Percentiles rank a stretch among this genome's conserved stretches.
These are phyloP conservation scores for Dictyostelium discoideum DNA, from an alignment of 78 protist genomes.

Conservation along the genomic window DNA sequence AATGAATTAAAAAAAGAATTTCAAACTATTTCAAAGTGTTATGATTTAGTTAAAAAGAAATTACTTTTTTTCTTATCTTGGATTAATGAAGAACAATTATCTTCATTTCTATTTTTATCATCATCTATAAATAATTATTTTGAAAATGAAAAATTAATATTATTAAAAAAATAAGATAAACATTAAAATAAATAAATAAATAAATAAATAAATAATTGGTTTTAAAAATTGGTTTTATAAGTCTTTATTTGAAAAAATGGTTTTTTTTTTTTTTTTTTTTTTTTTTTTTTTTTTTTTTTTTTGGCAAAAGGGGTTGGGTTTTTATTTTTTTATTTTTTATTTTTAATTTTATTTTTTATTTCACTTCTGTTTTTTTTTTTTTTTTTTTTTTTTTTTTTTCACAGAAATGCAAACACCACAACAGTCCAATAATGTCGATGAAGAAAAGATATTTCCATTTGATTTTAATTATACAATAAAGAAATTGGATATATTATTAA, in stretches of 20 bases:
- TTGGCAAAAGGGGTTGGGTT: not conserved
- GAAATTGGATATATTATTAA: conserved; percentile 5
- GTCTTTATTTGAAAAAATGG: too few relatives aligned
- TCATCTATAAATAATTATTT: not conserved
- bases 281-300: too few relatives aligned
- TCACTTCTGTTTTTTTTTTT: not conserved
- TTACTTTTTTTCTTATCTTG: conserved; percentile 37
- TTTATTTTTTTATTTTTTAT: not conserved
- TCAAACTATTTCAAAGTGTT: not conserved
- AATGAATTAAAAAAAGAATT: not conserved
- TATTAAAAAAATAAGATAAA: not conserved
- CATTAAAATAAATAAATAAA: not conserved
- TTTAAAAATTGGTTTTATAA: not conserved
- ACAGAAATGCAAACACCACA: not conserved
- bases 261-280: too few relatives aligned
- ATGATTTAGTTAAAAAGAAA: conserved; percentile 7
- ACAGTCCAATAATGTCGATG: not conserved
- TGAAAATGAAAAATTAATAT: conserved; percentile 3
- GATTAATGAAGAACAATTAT: not conserved
- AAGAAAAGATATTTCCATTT: not conserved
- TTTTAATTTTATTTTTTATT: not conserved
- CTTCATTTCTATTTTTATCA: not conserved
- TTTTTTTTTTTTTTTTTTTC: not conserved
- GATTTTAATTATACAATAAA: conserved; percentile 9
- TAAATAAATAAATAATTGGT: not conserved